phyloP scores from a whole-genome alignment of 1,139 yeast species.

The Pichia kudriavzevii region DNA sequence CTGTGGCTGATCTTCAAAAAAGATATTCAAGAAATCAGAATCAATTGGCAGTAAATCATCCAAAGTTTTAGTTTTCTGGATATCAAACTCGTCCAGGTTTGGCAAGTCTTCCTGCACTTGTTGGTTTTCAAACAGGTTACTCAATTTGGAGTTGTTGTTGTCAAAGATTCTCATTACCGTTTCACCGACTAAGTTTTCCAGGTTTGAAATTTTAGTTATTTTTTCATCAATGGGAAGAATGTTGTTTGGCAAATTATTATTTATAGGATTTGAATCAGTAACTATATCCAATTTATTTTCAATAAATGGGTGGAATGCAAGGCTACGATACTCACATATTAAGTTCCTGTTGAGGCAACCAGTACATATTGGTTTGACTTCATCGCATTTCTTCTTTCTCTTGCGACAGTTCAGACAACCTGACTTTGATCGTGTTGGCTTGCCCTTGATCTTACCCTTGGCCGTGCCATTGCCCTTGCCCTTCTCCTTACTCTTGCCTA shows the following conservation, averaged over 20 bases:
- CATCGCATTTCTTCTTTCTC: conserved; percentile 27
- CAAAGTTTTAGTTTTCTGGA: too few relatives aligned
- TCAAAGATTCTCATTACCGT: conserved; percentile 16
- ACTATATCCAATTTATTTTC: background rate
- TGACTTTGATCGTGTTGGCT: conserved; percentile 16
- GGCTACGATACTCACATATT: conserved; percentile 16
- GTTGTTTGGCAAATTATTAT: background rate
- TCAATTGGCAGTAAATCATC: conserved; percentile 10
- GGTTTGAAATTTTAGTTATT: conserved; percentile 12
- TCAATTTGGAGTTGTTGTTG: conserved; percentile 10
- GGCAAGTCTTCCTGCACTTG: too few relatives aligned
- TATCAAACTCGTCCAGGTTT: too few relatives aligned
- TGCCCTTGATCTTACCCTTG: conserved; percentile 4
- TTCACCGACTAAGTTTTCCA: conserved; percentile 16
- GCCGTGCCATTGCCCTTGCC: conserved; percentile 1
- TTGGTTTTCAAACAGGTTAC: conserved; percentile 5
- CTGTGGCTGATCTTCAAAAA: conserved; percentile 16
- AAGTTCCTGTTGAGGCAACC: conserved; percentile 24
- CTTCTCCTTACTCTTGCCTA: conserved; percentile 2
- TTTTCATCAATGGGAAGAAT: conserved; percentile 4
- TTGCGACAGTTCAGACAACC: conserved; percentile 24
- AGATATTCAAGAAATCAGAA: conserved; percentile 11
- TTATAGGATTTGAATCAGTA: background rate
- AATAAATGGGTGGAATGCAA: background rate
- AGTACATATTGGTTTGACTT: conserved; percentile 25